Conservation (phyloP, 495 filamentous ascomycete genomes). For the Trichoderma parareesei region DNA sequence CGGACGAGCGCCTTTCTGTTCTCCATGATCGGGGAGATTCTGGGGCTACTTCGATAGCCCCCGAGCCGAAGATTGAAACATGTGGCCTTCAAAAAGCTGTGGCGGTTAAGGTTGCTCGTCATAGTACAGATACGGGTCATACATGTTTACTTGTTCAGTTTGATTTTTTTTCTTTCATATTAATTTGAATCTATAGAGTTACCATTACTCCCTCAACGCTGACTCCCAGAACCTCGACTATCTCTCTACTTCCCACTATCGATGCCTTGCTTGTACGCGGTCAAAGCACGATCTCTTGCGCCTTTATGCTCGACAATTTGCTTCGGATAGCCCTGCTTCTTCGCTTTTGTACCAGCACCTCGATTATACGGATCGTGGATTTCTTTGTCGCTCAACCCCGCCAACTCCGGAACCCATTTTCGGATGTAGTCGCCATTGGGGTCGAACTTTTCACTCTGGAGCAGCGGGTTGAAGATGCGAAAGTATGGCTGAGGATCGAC, state of each 20-base stretch:
- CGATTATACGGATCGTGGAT: conserved; percentile 75
- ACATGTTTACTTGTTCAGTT: conserved; percentile 39
- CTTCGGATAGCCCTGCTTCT: conserved; percentile 64
- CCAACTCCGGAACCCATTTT: conserved; percentile 65
- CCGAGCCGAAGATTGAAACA: conserved; percentile 47
- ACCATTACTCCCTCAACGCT: background rate
- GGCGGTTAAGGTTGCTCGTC: conserved; percentile 57
- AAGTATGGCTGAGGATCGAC: conserved; percentile 93
- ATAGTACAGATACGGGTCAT: conserved; percentile 95
- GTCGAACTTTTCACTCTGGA: conserved; percentile 84
- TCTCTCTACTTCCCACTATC: conserved; percentile 23
- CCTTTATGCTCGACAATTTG: conserved; percentile 67
- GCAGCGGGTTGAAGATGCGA: conserved; percentile 77
- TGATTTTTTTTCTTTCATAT: background rate
- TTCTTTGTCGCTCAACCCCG: conserved; percentile 48
- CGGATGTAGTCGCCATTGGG: conserved; percentile 59
- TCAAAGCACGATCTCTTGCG: conserved; percentile 56
- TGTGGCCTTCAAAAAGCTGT: conserved; percentile 81
- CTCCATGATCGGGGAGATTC: conserved; percentile 40
- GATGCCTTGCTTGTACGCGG: conserved; percentile 63
- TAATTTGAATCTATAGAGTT: background rate
- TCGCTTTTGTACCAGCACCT: conserved; percentile 48
- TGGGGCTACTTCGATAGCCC: conserved; percentile 46
- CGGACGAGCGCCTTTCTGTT: conserved; percentile 34
- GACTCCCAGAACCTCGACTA: background rate